These are phyloP conservation scores for Arabis alpina DNA, from an alignment of 345 rosid species.

Conservation along the genomic window DNA sequence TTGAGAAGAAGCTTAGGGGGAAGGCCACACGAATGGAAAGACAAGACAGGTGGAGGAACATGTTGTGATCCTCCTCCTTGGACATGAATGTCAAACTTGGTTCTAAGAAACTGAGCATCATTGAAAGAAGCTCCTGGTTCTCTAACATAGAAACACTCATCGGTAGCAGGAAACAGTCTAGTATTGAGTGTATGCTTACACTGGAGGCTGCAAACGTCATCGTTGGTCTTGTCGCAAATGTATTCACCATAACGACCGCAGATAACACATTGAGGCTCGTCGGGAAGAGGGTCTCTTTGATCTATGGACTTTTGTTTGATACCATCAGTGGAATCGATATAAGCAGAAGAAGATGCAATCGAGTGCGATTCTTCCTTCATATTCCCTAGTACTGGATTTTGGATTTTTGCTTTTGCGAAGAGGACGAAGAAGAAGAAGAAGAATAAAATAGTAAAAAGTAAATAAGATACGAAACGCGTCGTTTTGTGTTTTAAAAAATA, in stretches of 20 bases:
- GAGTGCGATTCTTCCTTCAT: too few species aligned
- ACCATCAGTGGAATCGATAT: slow-evolving; percentile 29
- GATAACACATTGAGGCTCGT: slow-evolving; percentile 75
- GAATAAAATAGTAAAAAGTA: background rate
- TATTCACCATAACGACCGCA: slow-evolving; percentile 92
- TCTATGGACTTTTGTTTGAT: slow-evolving; percentile 63
- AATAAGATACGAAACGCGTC: background rate
- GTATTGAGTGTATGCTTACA: slow-evolving; percentile 59
- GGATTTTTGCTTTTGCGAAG: too few species aligned
- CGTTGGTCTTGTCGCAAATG: slow-evolving; percentile 82
- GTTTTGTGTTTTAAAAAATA: background rate
- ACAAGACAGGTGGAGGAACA: slow-evolving; percentile 63
- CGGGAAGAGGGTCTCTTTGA: slow-evolving; percentile 71
- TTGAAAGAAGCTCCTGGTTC: slow-evolving; percentile 48
- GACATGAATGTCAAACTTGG: slow-evolving; percentile 72
- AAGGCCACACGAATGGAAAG: slow-evolving; percentile 65
- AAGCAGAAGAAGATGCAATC: too few species aligned
- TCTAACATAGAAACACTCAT: slow-evolving; percentile 81
- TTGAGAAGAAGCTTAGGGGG: slow-evolving; percentile 65
- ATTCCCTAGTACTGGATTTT: too few species aligned
- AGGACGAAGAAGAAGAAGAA: too few species aligned
- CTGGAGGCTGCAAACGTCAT: slow-evolving; percentile 89
- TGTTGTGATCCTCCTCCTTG: slow-evolving; percentile 51
- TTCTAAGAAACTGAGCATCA: slow-evolving; percentile 58
- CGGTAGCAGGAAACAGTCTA: slow-evolving; percentile 56